Base-by-base conservation (phyloP, 106 monocot genomes). In the Amphibolis antarctica region DNA sequence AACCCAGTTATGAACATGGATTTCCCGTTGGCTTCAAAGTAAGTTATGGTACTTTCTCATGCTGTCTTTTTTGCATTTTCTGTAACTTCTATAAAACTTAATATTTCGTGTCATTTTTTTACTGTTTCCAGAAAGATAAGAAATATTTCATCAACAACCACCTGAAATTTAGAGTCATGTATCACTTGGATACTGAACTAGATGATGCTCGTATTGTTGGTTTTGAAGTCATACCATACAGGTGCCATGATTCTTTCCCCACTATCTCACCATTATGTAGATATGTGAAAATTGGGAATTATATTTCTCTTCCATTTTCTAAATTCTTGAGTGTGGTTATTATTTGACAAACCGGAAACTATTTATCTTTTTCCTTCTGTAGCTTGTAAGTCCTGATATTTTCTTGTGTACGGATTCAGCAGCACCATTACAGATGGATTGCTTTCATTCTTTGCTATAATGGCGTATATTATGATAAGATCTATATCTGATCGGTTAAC, bases 191-290 rank as follows among this genome's bases (percentile, higher is more conserved):
- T 63, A n/a, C 45, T 30, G 74, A 74, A 42, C 66, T 55, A 29
- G 79, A 82, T 11, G 75, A 74, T 67, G 79, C 82, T 11, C 73
- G 86, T 19, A 82, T 86, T 57, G 86, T 86, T 65, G 86, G 86
- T 25, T 86, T 86, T 69, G 82, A 86, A 60, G 82, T 86, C 42
- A 68, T 69, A 60, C 86, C 86, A 59, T 53, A 62, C 79, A 86
- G 82, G 86, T 86, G 61, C 15, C 21, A 17, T 43, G 9, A 11
- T 28, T 55, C 12, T 13, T 15, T 27, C 1, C 3, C 13, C 26
- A 55, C 9, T 46, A 9, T 46, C 14, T 46, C 14, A 46, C 1
- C 1, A 9, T 63, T 20, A 19, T 64, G 23, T 64, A 4, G 17
- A 1, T 64, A 4, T 36, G 4, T 36, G 36, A 2, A 36, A 36